Base-by-base conservation (phyloP, 1,284 basidiomycete species). In the Phenoliferia sp. region DNA sequence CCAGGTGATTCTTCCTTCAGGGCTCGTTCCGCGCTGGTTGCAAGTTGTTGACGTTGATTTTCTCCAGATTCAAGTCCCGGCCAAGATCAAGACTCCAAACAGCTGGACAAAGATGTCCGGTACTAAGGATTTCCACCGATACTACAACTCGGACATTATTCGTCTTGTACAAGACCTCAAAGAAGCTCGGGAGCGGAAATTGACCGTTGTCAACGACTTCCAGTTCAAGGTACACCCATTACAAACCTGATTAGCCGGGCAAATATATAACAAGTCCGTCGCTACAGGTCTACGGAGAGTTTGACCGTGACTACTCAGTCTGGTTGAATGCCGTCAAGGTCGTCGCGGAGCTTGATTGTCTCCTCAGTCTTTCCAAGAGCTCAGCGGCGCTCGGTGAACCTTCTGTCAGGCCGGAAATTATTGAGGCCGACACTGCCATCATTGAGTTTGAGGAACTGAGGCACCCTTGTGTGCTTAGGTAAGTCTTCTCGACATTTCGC, bases 321-420 rank as follows among this genome's bases (percentile, higher is more conserved):
- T 78, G 74, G 73, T 67, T 77, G 58, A 32, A 61, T 33, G 77
- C 78, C 2, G 76, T 81, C 70, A 79, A 69, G 86, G 90, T 57
- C 82, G 92, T 73, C 86, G 94, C 62, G 87, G 97, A 82, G 80
- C 82, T 99, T 31, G 96, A 99, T 79, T 99, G 96, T 79, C 82
- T 99, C 35, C 86, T 96, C 76, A 94, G 92, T 74, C 82, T 99
- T 60, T 90, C 95, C 9, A 94, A 94, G 79, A 86, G 94, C 0
- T 97, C 94, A 1, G 79, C 82, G 36, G 90, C 92, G 16, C 85
- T 99, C 62, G 94, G 94, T 56, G 91, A 95, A 80, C 96, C 96
- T 3, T 85, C 87, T 52, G 98, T 95, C 78, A 83, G 96, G 68
- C 96, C 96, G 0, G 86, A 89, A 75, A 88, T 99, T 70, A 83